These are phyloP conservation scores for Beta corolliflora DNA, from an alignment of 179 eudicot species.

Conservation along the genomic window DNA sequence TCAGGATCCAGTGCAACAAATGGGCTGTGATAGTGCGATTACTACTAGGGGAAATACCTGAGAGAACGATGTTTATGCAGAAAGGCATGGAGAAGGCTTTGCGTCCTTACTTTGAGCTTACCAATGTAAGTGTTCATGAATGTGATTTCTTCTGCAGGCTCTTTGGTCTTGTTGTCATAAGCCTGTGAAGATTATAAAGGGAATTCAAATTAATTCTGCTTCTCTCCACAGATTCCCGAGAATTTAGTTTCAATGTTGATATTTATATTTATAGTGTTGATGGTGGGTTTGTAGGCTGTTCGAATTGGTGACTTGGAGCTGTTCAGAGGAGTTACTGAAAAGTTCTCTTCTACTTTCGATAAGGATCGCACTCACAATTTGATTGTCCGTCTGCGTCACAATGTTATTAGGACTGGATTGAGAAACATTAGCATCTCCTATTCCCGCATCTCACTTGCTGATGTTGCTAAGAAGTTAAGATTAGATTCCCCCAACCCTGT, in stretches of 20 bases:
- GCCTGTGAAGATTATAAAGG: not conserved
- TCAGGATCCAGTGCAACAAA: conserved; percentile 92
- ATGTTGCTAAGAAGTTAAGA: conserved; percentile 82
- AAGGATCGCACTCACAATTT: conserved; percentile 79
- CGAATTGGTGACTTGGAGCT: conserved; percentile 92
- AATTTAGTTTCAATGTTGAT: conserved; percentile 4
- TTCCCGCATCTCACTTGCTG: conserved; percentile 84
- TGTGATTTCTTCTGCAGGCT: conserved; percentile 2
- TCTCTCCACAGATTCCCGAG: not conserved
- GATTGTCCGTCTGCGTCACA: conserved; percentile 89
- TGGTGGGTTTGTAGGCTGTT: conserved; percentile 65
- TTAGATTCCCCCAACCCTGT: conserved; percentile 81
- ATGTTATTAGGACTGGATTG: conserved; percentile 90
- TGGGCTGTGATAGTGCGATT: conserved; percentile 96
- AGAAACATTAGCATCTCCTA: conserved; percentile 95
- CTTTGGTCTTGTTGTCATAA: not conserved
- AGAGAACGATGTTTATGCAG: conserved; percentile 95
- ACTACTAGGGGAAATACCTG: conserved; percentile 92
- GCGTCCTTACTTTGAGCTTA: conserved; percentile 96
- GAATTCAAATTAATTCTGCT: too few relatives aligned
- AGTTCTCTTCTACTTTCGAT: conserved; percentile 69
- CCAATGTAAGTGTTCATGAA: conserved; percentile 64
- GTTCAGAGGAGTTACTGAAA: conserved; percentile 73
- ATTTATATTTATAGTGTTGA: not conserved
- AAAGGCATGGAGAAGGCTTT: conserved; percentile 95